phyloP scores from a whole-genome alignment of 75 land plant species.

The Selaginella moellendorffii region DNA sequence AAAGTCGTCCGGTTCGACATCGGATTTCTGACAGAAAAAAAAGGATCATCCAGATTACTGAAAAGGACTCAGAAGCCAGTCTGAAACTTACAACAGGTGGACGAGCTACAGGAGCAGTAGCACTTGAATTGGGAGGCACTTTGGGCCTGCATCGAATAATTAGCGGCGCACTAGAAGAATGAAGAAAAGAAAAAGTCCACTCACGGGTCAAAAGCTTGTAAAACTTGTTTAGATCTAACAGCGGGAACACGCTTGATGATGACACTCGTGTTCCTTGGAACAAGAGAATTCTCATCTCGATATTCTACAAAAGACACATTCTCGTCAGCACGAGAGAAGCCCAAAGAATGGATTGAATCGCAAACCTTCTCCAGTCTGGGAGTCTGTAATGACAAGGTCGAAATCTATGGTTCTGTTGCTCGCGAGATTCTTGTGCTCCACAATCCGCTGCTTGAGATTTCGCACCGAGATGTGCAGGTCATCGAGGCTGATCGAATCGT shows the following conservation, averaged over 20 bases:
- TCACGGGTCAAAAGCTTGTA: slow-evolving; percentile 24
- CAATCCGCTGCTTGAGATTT: slow-evolving; percentile 40
- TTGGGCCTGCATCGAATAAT: too few species aligned
- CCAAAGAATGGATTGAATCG: not conserved
- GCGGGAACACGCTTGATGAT: slow-evolving; percentile 66
- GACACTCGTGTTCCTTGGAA: slow-evolving; percentile 58
- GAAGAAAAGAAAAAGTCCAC: too few species aligned
- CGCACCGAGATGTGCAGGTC: slow-evolving; percentile 44
- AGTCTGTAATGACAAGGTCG: slow-evolving; percentile 66
- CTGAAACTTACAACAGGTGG: too few species aligned
- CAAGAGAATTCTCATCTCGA: slow-evolving; percentile 28
- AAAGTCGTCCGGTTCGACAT: slow-evolving; percentile 51
- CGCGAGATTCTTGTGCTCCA: slow-evolving; percentile 42
- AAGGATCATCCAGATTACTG: too few species aligned
- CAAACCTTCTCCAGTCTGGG: slow-evolving; percentile 42
- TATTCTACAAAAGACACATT: slow-evolving; percentile 35
- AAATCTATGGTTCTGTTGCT: slow-evolving; percentile 27
- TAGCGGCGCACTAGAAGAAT: too few species aligned
- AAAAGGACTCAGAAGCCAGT: too few species aligned
- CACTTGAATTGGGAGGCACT: too few species aligned
- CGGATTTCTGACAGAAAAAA: not conserved
- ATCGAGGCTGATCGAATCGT: slow-evolving; percentile 44
- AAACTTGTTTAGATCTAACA: slow-evolving; percentile 14
- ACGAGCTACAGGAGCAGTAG: too few species aligned
- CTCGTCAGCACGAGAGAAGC: not conserved